Evolutionary conservation across 1,284 basidiomycete genomes (phyloP).

Genomic region (Leccinum pseudoinsigne): DNA sequence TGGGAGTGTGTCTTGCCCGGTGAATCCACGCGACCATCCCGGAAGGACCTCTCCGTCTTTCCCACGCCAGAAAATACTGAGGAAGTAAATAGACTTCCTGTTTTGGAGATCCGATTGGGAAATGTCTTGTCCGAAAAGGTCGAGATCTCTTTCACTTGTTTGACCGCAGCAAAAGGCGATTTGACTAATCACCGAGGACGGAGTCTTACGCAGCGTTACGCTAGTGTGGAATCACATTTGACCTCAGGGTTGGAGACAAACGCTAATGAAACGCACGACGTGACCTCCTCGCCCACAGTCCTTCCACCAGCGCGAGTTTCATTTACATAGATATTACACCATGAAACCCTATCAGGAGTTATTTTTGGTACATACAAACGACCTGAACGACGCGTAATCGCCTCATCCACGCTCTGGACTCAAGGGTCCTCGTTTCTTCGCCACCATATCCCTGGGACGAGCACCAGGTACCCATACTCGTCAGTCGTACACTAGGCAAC

Average conservation of each 20-base stretch:
- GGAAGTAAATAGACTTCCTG: background rate
- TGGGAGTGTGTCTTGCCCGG: constrained; percentile 14
- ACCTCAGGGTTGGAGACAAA: background rate
- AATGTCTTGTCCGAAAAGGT: background rate
- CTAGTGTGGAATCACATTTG: background rate
- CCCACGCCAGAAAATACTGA: background rate
- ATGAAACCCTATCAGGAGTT: constrained; percentile 11
- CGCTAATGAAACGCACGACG: background rate
- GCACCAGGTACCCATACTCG: background rate
- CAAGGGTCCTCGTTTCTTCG: background rate
- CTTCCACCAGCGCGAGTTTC: constrained; percentile 17
- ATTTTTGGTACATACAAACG: background rate
- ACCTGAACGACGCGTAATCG: background rate
- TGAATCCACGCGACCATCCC: constrained; percentile 3
- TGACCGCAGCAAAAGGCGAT: background rate
- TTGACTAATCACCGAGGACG: background rate
- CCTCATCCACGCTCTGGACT: background rate
- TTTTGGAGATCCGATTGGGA: background rate
- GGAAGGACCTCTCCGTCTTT: background rate
- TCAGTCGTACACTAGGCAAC: constrained; percentile 48
- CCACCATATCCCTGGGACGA: background rate
- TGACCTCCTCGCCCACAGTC: constrained; percentile 5
- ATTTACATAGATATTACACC: background rate
- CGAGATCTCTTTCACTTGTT: background rate
- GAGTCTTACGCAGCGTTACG: background rate